Evolutionary conservation across 192 early-diverging fungal genomes (phyloP), one percentile per base, ranked within the genome.

Genomic region (Mortierella alpina): DNA sequence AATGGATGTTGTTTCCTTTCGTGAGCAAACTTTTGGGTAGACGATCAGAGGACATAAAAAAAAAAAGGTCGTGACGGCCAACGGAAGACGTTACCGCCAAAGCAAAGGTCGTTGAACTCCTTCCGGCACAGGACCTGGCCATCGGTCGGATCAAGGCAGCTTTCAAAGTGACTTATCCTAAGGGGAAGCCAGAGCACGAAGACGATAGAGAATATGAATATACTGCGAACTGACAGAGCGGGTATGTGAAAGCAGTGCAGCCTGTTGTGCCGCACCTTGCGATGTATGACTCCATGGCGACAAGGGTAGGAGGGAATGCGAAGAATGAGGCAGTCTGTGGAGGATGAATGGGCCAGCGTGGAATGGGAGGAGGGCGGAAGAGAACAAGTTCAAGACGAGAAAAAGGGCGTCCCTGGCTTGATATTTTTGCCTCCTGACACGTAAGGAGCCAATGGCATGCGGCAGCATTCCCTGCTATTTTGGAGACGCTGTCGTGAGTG

Each of bases 211-310:
- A 31, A 31, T 31, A 31, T 31, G 31, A 31, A 45, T 12, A 12
- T 61, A 17, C 50, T 11, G 59, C 13, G 40, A 22, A 17, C 31
- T 1, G 10, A 50, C 13, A 47, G 1, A 61, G 12, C 39, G 12
- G 23, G 14, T 20, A 11, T 70, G 44, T 18, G 44, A 8, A 12
- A 46, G 20, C n/a, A 44, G 41, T 39, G 17, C 10, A 31, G n/a
- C 44, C 41, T 14, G 4, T 12, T 20, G 22, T 11, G 45, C 13
- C 13, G 31, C 63, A 80, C 77, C 77, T 67, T 14, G 77, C 77
- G 46, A 80, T 80, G 49, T 80, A 80, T 39, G 70, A 63, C 59
- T 80, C 77, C 77, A 80, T 80, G 53, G 44, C 49, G 52, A 31
- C 31, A n/a, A 15, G 41, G 12, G 51, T 12, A n/a, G 41, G 23